These are phyloP conservation scores for Mariannaea elegans DNA, from an alignment of 2,329 filamentous ascomycete genomes.

Conservation along the genomic window DNA sequence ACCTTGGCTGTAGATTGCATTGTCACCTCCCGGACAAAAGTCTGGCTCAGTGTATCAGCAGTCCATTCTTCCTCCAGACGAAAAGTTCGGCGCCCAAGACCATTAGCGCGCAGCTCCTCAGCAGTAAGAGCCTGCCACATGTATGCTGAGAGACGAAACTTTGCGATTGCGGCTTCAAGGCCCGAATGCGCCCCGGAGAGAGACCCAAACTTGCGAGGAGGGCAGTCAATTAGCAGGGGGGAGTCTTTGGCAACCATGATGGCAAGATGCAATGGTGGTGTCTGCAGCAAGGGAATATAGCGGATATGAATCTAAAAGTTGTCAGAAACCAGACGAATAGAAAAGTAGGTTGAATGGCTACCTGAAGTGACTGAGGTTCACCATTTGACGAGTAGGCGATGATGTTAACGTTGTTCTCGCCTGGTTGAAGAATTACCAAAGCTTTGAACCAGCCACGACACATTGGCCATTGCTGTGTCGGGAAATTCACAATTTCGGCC, in stretches of 20 bases:
- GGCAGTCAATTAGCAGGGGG: conserved; percentile 72
- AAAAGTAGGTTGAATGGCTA: neutral
- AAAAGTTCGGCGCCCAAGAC: conserved; percentile 75
- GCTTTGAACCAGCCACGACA: conserved; percentile 29
- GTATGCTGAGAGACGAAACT: conserved; percentile 78
- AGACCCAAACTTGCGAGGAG: conserved; percentile 65
- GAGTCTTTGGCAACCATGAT: conserved; percentile 77
- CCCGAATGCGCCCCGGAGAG: conserved; percentile 60
- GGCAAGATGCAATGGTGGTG: conserved; percentile 75
- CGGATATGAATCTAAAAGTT: neutral
- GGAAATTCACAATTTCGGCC: conserved; percentile 12
- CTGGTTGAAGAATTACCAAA: conserved; percentile 21
- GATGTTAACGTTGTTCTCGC: conserved; percentile 18
- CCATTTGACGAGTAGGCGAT: neutral
- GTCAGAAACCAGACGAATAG: neutral
- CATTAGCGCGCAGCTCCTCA: conserved; percentile 76
- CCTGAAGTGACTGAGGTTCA: neutral
- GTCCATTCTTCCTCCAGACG: conserved; percentile 80
- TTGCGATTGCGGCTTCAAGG: conserved; percentile 71
- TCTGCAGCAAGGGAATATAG: conserved; percentile 65
- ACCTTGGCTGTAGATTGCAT: conserved; percentile 57
- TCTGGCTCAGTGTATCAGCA: conserved; percentile 66
- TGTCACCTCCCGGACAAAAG: neutral
- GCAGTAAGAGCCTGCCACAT: conserved; percentile 81
- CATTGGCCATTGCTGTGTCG: conserved; percentile 27